Base-by-base conservation (phyloP, 208 protist species). In the Leishmania martiniquensis region DNA sequence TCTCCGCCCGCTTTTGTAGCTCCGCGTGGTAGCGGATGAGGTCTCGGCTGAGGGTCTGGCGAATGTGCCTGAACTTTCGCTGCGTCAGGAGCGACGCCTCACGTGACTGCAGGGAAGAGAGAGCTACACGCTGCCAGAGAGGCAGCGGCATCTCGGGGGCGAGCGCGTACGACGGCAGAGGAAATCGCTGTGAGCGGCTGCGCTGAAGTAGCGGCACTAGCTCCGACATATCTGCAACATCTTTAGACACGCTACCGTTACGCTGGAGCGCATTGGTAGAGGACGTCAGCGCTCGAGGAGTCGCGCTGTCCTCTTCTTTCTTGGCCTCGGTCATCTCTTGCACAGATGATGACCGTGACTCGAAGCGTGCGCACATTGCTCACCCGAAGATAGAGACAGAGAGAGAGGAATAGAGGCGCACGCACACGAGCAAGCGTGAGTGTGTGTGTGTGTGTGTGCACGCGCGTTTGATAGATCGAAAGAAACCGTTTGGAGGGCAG, bases 41-140 rank as follows among this genome's bases (percentile, higher is more conserved):
- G 49, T 96, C 89, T 2, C 78, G 69, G n/a, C 47, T 72, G 5
- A 95, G 75, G 10, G 75, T 75, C n/a, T 77, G 70, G 1, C 78
- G 83, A 57, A 78, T 72, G 2, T 71, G 55, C 15, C 37, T 49
- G 15, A 78, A 87, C 6, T 72, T 72, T 0, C 80, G 87, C 63
- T 87, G 72, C 32, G 82, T 68, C 32, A 60, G 67, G 25, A 62
- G 70, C 22, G 76, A 62, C 0, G 75, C 34, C 37, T 87, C 72
- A 3, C 75, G 39, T n/a, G 76, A 84, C 5, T 73, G 54, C 22
- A 92, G n/a, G 0, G 88, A 75, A 20, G 93, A 94, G 32, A 93
- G 72, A 4, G 74, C 68, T 13, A 96, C 85, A 25, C 84, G 85
- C 70, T 95, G 89, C 91, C 93, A 95, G 5, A 89, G 70, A 9